Evolutionary conservation across 805 yeast species (phyloP).

Genomic region (Metschnikowia lachancei): DNA sequence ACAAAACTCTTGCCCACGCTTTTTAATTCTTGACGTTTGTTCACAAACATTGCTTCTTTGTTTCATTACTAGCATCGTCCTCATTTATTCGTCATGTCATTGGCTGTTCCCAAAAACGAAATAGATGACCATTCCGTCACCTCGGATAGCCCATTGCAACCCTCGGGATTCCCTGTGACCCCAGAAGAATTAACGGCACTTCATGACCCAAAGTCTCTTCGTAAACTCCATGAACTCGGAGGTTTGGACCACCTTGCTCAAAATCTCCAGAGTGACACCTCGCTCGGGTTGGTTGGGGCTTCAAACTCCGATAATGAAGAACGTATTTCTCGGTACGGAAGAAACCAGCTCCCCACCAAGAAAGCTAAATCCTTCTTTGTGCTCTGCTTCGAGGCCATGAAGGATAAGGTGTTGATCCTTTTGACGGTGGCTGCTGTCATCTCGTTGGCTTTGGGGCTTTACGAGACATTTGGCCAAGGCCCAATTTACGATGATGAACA

Average conservation of each 20-base stretch:
- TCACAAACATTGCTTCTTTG: no score
- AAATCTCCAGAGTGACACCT: conserved; percentile 36
- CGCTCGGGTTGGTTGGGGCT: conserved; percentile 36
- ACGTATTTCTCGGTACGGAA: conserved; percentile 58
- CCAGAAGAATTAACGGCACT: conserved; percentile 41
- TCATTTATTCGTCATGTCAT: conserved; percentile 13
- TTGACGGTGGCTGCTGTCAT: conserved; percentile 83
- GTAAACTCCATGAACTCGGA: conserved; percentile 41
- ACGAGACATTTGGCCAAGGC: conserved; percentile 86
- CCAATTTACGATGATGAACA: conserved; percentile 78
- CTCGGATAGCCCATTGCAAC: conserved; percentile 19
- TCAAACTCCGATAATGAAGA: conserved; percentile 30
- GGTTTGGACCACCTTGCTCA: conserved; percentile 39
- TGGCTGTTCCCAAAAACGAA: conserved; percentile 17
- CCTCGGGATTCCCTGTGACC: conserved; percentile 16
- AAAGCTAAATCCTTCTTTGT: conserved; percentile 63
- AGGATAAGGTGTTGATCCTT: conserved; percentile 86
- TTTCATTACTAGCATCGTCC: no score
- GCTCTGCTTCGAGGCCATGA: conserved; percentile 78
- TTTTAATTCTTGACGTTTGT: no score
- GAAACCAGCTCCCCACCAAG: conserved; percentile 68
- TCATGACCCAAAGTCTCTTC: conserved; percentile 63
- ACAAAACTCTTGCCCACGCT: no score
- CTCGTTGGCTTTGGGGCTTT: conserved; percentile 85
- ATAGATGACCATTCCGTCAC: conserved; percentile 18